Conservation (phyloP, 768 basidiomycete species). For the Amanita subjunquillea region DNA sequence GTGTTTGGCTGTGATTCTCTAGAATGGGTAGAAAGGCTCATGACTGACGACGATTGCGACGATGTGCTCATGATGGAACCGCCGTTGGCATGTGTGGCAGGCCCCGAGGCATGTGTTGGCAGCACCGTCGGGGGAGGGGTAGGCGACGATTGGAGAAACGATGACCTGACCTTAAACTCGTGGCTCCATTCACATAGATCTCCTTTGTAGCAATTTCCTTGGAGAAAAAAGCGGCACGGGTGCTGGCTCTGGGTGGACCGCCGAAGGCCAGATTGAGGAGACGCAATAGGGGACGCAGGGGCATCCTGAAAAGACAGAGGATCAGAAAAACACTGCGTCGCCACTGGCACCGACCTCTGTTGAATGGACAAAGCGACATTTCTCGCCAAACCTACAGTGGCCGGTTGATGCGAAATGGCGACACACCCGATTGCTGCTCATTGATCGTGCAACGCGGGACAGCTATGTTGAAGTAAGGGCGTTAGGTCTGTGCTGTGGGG, state of each 20-base stretch:
- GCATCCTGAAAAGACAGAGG: not conserved
- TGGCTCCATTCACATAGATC: not conserved
- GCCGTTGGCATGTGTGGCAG: conserved; percentile 26
- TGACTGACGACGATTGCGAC: conserved; percentile 45
- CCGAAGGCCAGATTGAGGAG: no score
- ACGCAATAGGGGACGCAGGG: not conserved
- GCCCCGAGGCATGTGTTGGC: conserved; percentile 67
- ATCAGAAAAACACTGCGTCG: not conserved
- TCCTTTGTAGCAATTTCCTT: not conserved
- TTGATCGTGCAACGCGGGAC: no score
- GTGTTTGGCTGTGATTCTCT: conserved; percentile 66
- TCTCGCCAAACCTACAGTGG: not conserved
- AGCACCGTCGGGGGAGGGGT: conserved; percentile 84
- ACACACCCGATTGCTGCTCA: no score
- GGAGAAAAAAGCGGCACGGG: not conserved
- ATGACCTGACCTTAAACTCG: not conserved
- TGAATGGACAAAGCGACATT: not conserved
- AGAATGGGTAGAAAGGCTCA: conserved; percentile 45
- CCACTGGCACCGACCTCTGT: not conserved
- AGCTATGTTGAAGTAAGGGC: no score
- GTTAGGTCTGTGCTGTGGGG: no score
- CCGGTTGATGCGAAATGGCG: no score
- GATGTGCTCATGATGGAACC: conserved; percentile 50
- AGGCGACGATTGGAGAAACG: conserved; percentile 20
- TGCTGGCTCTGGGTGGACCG: not conserved